phyloP scores from a whole-genome alignment of 2,329 filamentous ascomycete genomes.

The Fusarium transvaalense region DNA sequence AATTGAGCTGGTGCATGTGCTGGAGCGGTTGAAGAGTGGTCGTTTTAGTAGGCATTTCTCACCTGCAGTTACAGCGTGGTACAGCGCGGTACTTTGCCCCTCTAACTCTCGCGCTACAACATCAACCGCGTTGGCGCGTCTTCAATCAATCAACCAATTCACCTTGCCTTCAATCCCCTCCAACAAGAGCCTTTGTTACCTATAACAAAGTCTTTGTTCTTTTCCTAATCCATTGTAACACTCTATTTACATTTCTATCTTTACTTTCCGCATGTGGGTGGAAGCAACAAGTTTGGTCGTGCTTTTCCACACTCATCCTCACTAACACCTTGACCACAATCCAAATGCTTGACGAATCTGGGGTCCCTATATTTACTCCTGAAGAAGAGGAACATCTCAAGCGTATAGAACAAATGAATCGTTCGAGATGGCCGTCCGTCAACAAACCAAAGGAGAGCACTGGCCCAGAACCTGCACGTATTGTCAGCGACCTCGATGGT shows the following conservation, averaged over 20 bases:
- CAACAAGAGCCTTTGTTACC: background rate
- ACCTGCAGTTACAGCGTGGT: conserved; percentile 9
- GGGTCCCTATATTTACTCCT: conserved; percentile 7
- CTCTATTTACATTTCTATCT: background rate
- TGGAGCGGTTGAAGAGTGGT: background rate
- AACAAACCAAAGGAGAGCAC: conserved; percentile 14
- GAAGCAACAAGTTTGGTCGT: background rate
- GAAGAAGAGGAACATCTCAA: background rate
- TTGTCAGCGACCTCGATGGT: conserved; percentile 45
- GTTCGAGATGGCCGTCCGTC: conserved; percentile 25
- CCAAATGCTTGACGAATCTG: conserved; percentile 18
- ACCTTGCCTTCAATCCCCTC: background rate
- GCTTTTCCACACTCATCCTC: background rate
- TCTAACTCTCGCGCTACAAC: conserved; percentile 7
- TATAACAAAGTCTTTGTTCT: background rate
- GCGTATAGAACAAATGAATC: background rate
- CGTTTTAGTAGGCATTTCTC: conserved; percentile 15
- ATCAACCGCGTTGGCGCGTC: conserved; percentile 43
- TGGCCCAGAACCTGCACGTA: conserved; percentile 26
- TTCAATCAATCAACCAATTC: conserved; percentile 5
- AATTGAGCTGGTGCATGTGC: background rate
- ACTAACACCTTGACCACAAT: background rate
- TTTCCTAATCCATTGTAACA: background rate
- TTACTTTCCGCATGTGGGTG: background rate
- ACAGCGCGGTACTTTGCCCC: conserved; percentile 18